These are phyloP conservation scores for Fusarium sp. DNA, from an alignment of 2,329 filamentous ascomycete genomes.

Conservation along the genomic window DNA sequence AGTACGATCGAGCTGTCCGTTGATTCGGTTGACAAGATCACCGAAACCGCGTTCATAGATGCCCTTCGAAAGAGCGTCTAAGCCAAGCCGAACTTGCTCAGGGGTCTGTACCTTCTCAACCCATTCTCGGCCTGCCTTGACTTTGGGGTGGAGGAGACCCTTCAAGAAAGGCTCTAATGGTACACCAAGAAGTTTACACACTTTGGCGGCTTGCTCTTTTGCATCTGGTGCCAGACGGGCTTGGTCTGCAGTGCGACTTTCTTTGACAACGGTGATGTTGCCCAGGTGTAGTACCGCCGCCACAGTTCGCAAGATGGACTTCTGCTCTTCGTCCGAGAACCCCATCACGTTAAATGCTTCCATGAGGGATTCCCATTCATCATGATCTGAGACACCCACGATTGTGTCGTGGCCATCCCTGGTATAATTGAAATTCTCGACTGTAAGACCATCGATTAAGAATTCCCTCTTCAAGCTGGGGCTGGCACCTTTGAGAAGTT, in stretches of 20 bases:
- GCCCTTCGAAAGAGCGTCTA: conserved; percentile 94
- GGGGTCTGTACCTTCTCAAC: conserved; percentile 98
- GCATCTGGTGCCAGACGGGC: conserved; percentile 83
- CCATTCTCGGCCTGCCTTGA: conserved; percentile 97
- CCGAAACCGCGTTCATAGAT: conserved; percentile 98
- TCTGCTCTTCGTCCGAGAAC: conserved; percentile 86
- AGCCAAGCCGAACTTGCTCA: conserved; percentile 89
- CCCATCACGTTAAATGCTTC: conserved; percentile 97
- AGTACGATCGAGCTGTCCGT: conserved; percentile 88
- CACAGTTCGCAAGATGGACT: conserved; percentile 84
- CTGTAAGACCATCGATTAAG: conserved; percentile 77
- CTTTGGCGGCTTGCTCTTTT: conserved; percentile 78
- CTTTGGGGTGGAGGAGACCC: conserved; percentile 88
- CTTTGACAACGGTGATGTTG: conserved; percentile 89
- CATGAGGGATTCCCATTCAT: conserved; percentile 90
- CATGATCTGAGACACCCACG: conserved; percentile 85
- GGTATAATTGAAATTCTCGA: conserved; percentile 93
- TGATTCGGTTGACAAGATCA: conserved; percentile 91
- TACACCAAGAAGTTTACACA: conserved; percentile 88
- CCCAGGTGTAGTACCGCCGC: conserved; percentile 93
- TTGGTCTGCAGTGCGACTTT: conserved; percentile 91
- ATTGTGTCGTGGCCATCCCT: conserved; percentile 92
- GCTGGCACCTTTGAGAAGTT: conserved; percentile 88
- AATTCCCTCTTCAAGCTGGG: conserved; percentile 79
- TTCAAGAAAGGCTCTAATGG: conserved; percentile 86